Evolutionary conservation across 805 yeast genomes (phyloP).

Genomic region (Maudiozyma barnettii): DNA sequence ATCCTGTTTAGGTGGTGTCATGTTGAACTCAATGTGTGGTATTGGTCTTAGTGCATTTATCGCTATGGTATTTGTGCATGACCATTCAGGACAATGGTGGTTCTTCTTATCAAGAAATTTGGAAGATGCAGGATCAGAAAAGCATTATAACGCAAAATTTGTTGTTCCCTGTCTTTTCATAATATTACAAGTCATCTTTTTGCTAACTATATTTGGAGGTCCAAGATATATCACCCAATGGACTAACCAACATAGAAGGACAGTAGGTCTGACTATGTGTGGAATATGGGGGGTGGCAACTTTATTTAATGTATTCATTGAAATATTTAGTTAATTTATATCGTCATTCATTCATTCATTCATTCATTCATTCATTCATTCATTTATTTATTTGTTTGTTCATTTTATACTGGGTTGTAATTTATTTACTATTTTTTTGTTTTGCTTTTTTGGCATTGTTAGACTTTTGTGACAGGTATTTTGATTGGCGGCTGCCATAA

Average conservation of each 20-base stretch:
- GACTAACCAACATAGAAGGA: conserved; percentile 10
- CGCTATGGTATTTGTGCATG: conserved; percentile 23
- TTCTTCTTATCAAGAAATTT: conserved; percentile 17
- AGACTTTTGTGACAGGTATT: too few relatives aligned
- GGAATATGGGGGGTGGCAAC: conserved; percentile 22
- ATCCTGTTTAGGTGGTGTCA: conserved; percentile 91
- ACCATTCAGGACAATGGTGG: conserved; percentile 15
- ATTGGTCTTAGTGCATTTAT: conserved; percentile 69
- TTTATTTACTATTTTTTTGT: background rate
- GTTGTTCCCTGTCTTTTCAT: conserved; percentile 20
- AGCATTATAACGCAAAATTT: conserved; percentile 15
- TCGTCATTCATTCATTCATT: background rate
- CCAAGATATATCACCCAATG: conserved; percentile 6
- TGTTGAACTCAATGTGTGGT: conserved; percentile 70
- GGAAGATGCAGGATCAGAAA: conserved; percentile 4
- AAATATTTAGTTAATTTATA: conserved; percentile 7
- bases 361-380: too few relatives aligned
- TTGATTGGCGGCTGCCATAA: too few relatives aligned
- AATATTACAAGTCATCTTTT: conserved; percentile 14
- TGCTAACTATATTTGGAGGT: conserved; percentile 15
- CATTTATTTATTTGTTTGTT: too few relatives aligned
- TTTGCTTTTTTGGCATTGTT: background rate
- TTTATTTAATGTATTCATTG: conserved; percentile 17
- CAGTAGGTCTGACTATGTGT: conserved; percentile 20
- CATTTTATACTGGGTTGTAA: too few relatives aligned